Conservation (phyloP, 2,329 filamentous ascomycete genomes). For the Fusarium anguioides region DNA sequence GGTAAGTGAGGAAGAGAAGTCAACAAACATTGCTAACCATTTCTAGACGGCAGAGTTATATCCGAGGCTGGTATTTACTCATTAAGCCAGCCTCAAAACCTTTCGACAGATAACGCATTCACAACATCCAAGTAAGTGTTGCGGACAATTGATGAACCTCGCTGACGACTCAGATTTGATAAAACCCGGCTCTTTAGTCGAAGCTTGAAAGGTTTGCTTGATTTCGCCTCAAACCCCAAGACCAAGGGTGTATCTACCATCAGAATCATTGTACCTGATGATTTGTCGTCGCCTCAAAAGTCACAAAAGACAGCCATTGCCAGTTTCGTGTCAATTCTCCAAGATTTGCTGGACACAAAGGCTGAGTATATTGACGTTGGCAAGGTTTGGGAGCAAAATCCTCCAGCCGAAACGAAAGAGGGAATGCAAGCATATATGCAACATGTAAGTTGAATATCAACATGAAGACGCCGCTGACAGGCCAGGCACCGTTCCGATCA, state of each 20-base stretch:
- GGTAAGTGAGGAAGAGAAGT: conserved; percentile 41
- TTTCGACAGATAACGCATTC: conserved; percentile 22
- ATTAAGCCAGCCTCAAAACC: conserved; percentile 38
- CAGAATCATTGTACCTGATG: conserved; percentile 44
- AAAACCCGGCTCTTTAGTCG: conserved; percentile 41
- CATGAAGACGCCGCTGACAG: conserved; percentile 12
- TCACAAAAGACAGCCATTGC: conserved; percentile 20
- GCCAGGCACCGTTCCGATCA: conserved; percentile 46
- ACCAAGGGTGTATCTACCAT: not conserved
- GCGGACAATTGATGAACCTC: rapidly evolving
- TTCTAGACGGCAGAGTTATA: conserved; percentile 34
- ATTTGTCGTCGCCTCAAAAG: conserved; percentile 30
- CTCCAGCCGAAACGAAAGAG: conserved; percentile 5
- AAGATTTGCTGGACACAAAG: conserved; percentile 25
- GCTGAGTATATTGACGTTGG: conserved; percentile 33
- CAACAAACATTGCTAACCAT: conserved; percentile 31
- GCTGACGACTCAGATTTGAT: conserved; percentile 33
- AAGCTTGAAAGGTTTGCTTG: conserved; percentile 43
- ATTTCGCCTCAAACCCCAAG: conserved; percentile 14
- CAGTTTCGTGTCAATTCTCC: conserved; percentile 43
- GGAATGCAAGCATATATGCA: conserved; percentile 45
- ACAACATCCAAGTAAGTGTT: conserved; percentile 27
- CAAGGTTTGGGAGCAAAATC: conserved; percentile 31
- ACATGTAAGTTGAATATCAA: conserved; percentile 36
- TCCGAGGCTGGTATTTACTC: conserved; percentile 48